phyloP scores from a whole-genome alignment of 2,329 filamentous ascomycete genomes.

The Chaetomiaceae sp. region DNA sequence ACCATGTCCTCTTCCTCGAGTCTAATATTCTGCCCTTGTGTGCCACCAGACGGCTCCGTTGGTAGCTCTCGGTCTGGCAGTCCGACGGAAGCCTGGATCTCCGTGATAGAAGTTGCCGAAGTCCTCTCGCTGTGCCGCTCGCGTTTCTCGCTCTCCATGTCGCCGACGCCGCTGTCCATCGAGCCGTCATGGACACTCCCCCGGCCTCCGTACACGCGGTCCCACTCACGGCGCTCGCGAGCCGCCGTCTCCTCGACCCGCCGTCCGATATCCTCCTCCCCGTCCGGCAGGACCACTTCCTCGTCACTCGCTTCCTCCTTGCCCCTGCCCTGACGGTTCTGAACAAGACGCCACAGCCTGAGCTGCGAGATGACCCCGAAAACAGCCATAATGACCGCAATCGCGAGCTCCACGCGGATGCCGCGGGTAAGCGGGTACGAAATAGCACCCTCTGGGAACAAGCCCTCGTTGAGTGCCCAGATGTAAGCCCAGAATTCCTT shows the following conservation, averaged over 20 bases:
- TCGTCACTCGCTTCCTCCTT: constrained; percentile 43
- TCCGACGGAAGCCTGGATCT: constrained; percentile 38
- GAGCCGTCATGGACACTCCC: constrained; percentile 32
- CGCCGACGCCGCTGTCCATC: constrained; percentile 46
- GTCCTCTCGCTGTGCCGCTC: constrained; percentile 31
- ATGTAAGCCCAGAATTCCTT: constrained; percentile 97
- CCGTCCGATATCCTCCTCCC: constrained; percentile 67
- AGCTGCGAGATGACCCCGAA: constrained; percentile 79
- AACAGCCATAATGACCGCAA: constrained; percentile 68
- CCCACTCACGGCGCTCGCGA: constrained; percentile 66
- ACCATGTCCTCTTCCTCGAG: constrained; percentile 28
- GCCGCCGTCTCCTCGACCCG: constrained; percentile 59
- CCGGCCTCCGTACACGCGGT: constrained; percentile 67
- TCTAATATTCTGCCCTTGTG: constrained; percentile 39
- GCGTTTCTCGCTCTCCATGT: constrained; percentile 45
- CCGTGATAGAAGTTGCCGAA: constrained; percentile 28
- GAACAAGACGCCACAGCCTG: constrained; percentile 78
- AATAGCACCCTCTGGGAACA: constrained; percentile 71
- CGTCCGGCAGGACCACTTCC: constrained; percentile 51
- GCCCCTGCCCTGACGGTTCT: constrained; percentile 54
- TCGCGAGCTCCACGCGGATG: constrained; percentile 79
- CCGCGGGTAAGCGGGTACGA: constrained; percentile 84
- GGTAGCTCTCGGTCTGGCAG: constrained; percentile 35
- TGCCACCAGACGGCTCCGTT: constrained; percentile 30
- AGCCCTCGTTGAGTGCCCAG: constrained; percentile 73